A percentile compares a stretch with the other conserved stretches of the same genome.
Conservation (phyloP, 2,329 filamentous ascomycete genomes). For the Trichoderma simmonsii region DNA sequence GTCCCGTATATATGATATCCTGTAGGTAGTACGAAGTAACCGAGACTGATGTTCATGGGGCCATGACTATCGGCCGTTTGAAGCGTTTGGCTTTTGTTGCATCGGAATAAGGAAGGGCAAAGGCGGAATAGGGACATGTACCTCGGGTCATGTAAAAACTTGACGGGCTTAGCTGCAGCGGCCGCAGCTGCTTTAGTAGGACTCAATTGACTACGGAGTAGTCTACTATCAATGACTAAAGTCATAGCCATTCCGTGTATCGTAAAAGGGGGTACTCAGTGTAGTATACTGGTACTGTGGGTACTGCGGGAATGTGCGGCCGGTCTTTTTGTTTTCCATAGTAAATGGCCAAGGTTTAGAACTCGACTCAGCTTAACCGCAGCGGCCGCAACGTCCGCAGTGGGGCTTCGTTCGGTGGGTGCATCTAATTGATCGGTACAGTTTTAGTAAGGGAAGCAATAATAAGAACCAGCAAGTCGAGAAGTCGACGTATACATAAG, state of each 20-base stretch:
- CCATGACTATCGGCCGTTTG: neutral
- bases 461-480: neutral
- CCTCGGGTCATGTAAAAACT: neutral
- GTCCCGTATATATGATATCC: neutral
- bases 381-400: neutral
- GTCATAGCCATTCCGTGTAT: too few relatives aligned
- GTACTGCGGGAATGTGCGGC: neutral
- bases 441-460: neutral
- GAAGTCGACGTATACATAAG: neutral
- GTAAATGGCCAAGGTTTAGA: neutral
- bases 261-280: too few relatives aligned
- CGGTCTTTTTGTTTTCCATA: neutral
- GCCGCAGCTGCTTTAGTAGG: too few relatives aligned
- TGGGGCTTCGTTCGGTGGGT: neutral
- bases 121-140: neutral
- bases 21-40: neutral
- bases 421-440: neutral
- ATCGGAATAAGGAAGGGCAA: neutral
- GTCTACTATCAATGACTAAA: too few relatives aligned
- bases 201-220: too few relatives aligned
- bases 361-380: neutral
- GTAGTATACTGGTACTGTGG: neutral
- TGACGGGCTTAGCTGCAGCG: neutral
- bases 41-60: neutral
- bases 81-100: neutral